Evolutionary conservation across 2,329 filamentous ascomycete genomes (phyloP).

Genomic region (Ophiostoma himal-ulmi): DNA sequence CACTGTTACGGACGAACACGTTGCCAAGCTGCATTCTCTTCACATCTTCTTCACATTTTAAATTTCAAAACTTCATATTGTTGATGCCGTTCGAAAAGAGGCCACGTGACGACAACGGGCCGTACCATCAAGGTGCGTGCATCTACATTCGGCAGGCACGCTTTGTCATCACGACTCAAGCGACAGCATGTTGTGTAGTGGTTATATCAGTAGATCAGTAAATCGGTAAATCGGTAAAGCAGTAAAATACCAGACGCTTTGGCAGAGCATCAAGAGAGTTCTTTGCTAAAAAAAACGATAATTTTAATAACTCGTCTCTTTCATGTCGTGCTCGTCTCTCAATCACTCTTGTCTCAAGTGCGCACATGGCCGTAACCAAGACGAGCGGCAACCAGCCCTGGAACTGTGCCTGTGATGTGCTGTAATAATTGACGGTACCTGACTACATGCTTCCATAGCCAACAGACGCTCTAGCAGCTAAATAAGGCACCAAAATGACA

Average conservation of each 20-base stretch:
- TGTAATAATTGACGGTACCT: not conserved
- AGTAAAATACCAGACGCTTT: not conserved
- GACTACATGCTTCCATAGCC: not conserved
- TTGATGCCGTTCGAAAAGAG: not conserved
- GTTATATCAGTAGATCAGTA: too few relatives aligned
- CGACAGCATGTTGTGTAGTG: too few relatives aligned
- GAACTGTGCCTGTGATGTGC: not conserved
- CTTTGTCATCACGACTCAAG: not conserved
- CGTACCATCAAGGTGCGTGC: slow-evolving; percentile 2
- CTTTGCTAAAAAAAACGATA: not conserved
- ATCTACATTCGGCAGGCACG: not conserved
- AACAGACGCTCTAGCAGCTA: not conserved
- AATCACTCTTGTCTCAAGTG: not conserved
- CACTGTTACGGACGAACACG: not conserved
- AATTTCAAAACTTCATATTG: not conserved
- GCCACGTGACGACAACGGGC: not conserved
- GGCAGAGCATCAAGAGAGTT: not conserved
- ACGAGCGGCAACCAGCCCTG: not conserved
- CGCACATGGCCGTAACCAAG: not conserved
- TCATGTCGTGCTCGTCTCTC: not conserved
- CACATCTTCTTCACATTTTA: not conserved
- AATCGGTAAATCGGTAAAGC: too few relatives aligned
- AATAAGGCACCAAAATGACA: not conserved
- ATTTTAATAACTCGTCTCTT: not conserved
- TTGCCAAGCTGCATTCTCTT: not conserved